Conservation (phyloP, 306 rosid species). For the Vigna hirtella region DNA sequence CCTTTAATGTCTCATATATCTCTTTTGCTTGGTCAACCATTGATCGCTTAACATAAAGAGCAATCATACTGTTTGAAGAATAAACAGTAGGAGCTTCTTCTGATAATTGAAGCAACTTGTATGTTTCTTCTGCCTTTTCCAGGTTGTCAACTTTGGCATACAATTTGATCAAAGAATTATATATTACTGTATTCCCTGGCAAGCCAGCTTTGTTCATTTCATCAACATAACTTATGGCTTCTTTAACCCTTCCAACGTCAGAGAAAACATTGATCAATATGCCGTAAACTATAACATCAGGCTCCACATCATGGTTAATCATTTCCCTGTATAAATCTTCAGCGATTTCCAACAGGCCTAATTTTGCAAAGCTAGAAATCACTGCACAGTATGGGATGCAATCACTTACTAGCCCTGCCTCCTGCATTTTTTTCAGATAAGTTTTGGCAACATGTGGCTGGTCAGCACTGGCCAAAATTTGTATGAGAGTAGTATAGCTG, state of each 20-base stretch:
- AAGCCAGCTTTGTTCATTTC: constrained; percentile 74
- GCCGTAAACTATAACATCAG: constrained; percentile 77
- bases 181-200: constrained; percentile 71
- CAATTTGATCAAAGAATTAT: constrained; percentile 85
- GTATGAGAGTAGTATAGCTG: constrained; percentile 79
- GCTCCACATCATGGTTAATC: constrained; percentile 68
- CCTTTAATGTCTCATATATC: constrained; percentile 70
- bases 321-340: constrained; percentile 70
- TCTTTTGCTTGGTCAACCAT: constrained; percentile 78
- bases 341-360: constrained; percentile 79
- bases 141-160: constrained; percentile 77
- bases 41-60: constrained; percentile 71
- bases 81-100: constrained; percentile 69
- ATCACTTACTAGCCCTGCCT: constrained; percentile 73
- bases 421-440: constrained; percentile 82
- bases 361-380: constrained; percentile 78
- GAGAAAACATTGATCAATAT: constrained; percentile 84
- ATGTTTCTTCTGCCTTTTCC: constrained; percentile 78
- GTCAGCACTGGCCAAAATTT: constrained; percentile 73
- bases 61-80: constrained; percentile 90
- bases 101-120: constrained; percentile 64
- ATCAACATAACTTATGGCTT: constrained; percentile 69
- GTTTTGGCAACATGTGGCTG: constrained; percentile 65
- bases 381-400: constrained; percentile 77
- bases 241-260: constrained; percentile 69